phyloP scores from a whole-genome alignment of 1,139 yeast species.

The Protomyces inouyei region DNA sequence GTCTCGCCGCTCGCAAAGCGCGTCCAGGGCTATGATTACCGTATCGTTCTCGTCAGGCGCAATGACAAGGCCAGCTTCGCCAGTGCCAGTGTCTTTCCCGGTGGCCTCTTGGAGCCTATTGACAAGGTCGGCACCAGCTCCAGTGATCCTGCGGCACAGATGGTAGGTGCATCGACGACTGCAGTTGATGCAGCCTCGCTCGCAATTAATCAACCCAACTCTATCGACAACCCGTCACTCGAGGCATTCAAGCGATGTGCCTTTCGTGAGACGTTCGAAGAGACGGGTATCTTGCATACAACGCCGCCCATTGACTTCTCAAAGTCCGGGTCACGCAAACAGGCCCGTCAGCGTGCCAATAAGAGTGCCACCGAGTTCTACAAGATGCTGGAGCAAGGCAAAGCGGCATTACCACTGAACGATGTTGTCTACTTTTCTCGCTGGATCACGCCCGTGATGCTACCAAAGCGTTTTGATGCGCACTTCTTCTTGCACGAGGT shows the following conservation, averaged over 20 bases:
- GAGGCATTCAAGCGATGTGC: slow-evolving; percentile 23
- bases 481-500: slow-evolving; percentile 19
- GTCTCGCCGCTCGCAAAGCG: slow-evolving; percentile 7
- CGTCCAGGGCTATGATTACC: slow-evolving; percentile 12
- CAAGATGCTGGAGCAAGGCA: neutral
- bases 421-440: slow-evolving; percentile 15
- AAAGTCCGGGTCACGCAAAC: slow-evolving; percentile 1
- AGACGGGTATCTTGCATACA: slow-evolving; percentile 16
- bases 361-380: slow-evolving; percentile 1
- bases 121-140: neutral
- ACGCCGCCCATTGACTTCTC: slow-evolving; percentile 6
- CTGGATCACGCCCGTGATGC: slow-evolving; percentile 20
- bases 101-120: slow-evolving; percentile 8
- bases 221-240: neutral
- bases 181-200: neutral
- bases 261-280: slow-evolving; percentile 20
- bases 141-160: neutral
- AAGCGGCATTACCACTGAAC: neutral
- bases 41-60: slow-evolving; percentile 12
- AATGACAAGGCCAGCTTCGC: slow-evolving; percentile 22
- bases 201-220: neutral
- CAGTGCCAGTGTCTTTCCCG: slow-evolving; percentile 23
- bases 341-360: slow-evolving; percentile 9
- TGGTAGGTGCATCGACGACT: neutral
- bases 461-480: slow-evolving; percentile 15